Evolutionary conservation across 148 eudicot genomes (phyloP).

Genomic region (Rhododendron williamsianum): DNA sequence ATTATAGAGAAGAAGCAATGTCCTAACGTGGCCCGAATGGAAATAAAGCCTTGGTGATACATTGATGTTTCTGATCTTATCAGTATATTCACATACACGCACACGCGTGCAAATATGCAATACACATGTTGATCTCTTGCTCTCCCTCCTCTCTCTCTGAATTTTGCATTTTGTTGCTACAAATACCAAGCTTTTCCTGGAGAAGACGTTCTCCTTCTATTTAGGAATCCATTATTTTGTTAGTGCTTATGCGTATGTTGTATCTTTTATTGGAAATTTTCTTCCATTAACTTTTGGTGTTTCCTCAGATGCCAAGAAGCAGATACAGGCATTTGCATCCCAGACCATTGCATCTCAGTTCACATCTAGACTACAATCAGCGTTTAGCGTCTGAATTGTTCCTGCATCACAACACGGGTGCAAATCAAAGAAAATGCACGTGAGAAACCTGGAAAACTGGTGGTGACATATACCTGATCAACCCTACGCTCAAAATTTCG

Average conservation of each 20-base stretch:
- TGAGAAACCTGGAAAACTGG: slow-evolving; percentile 7
- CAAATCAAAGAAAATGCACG: neutral
- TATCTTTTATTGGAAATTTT: neutral
- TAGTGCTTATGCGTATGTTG: neutral
- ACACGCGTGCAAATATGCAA: too few species aligned
- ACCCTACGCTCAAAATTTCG: neutral
- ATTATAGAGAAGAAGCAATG: neutral
- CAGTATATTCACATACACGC: neutral
- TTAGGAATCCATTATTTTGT: neutral
- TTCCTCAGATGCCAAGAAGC: slow-evolving; percentile 95
- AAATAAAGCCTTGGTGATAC: neutral
- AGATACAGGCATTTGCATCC: slow-evolving; percentile 88
- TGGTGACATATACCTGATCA: slow-evolving; percentile 6
- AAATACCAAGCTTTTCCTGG: neutral
- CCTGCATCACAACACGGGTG: neutral
- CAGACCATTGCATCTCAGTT: slow-evolving; percentile 85
- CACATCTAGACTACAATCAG: slow-evolving; percentile 74
- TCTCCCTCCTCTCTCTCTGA: neutral
- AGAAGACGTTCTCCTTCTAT: neutral
- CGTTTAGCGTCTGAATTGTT: slow-evolving; percentile 65
- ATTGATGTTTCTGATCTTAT: neutral
- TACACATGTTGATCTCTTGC: neutral
- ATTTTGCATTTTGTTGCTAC: neutral
- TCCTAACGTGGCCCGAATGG: neutral
- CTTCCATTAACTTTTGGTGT: neutral